Evolutionary conservation across 371 early-diverging fungal genomes (phyloP).

Genomic region (Mortierella sp.): DNA sequence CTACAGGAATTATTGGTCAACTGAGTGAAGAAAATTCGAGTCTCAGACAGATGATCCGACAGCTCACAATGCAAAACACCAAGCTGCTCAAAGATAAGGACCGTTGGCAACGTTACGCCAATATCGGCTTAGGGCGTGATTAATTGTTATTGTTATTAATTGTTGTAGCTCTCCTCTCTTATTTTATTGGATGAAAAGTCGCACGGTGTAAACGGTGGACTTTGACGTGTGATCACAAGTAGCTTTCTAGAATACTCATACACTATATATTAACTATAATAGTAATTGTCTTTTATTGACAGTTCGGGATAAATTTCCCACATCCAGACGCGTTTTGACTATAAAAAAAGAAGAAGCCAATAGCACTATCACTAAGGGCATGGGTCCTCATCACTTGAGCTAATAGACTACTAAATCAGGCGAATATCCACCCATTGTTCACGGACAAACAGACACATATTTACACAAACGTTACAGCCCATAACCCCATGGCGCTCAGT

Average conservation of each 20-base stretch:
- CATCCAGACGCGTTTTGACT: neutral
- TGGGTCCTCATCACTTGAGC: neutral
- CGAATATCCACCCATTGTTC: no score
- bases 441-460: no score
- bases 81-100: slow-evolving; percentile 47
- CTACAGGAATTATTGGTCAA: slow-evolving; percentile 58
- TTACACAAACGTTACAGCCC: neutral
- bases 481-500: neutral
- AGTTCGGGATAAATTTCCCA: neutral
- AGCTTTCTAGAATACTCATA: neutral
- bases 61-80: slow-evolving; percentile 36
- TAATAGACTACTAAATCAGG: no score
- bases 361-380: no score
- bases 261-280: neutral
- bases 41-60: slow-evolving; percentile 54
- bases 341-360: neutral
- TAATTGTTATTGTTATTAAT: neutral
- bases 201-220: no score
- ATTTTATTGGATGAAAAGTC: no score
- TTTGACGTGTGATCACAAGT: neutral
- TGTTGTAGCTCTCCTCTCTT: no score
- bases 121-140: slow-evolving; percentile 33
- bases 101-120: slow-evolving; percentile 43
- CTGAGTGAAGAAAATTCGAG: slow-evolving; percentile 58
- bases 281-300: neutral